phyloP scores from a whole-genome alignment of 108 stramenopile genomes.

The Heterococcus sp. region DNA sequence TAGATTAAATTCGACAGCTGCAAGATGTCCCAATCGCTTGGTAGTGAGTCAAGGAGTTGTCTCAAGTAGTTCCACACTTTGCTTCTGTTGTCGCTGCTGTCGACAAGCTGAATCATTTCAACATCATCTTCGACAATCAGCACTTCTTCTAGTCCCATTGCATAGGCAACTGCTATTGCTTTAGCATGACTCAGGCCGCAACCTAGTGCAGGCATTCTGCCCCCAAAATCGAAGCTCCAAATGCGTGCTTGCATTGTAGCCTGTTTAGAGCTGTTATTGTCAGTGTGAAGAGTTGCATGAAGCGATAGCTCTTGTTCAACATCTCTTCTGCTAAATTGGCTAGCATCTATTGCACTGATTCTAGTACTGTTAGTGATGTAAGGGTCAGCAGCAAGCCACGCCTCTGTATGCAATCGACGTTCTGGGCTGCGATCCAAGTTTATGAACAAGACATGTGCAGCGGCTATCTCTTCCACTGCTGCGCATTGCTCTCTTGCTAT shows the following conservation, averaged over 20 bases:
- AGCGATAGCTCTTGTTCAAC: background rate
- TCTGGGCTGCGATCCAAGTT: background rate
- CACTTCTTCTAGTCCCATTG: background rate
- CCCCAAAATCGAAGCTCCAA: no score
- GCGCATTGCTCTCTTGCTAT: no score
- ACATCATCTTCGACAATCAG: background rate
- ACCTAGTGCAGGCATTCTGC: background rate
- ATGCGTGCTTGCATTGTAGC: background rate
- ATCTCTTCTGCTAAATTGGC: no score
- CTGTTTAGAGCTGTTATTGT: background rate
- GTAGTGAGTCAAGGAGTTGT: background rate
- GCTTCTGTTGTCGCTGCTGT: no score
- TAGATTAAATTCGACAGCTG: background rate
- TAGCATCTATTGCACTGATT: background rate
- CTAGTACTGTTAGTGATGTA: background rate
- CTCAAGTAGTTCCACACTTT: background rate
- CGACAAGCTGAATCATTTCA: background rate
- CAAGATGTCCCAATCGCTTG: background rate
- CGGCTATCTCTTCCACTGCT: no score
- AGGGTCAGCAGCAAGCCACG: background rate
- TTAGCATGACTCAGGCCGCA: background rate
- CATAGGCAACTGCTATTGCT: background rate
- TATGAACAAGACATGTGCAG: background rate
- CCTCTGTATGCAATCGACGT: background rate
- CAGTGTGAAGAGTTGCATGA: background rate